phyloP scores from a whole-genome alignment of 139 green algal genomes.

The Desmodesmus armatus region DNA sequence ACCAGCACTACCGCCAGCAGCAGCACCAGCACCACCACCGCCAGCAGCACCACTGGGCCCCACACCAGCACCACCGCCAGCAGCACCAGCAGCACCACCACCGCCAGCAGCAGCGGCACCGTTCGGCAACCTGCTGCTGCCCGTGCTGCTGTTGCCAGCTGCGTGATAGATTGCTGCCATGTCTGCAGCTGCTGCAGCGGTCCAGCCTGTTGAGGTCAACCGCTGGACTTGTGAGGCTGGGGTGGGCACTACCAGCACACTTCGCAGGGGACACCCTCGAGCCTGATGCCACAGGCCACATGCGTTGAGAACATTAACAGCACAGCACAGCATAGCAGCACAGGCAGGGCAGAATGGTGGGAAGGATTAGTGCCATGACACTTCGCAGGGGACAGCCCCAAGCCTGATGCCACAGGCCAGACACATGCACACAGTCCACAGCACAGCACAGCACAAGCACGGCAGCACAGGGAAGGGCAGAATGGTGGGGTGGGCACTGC shows the following conservation, averaged over 20 bases:
- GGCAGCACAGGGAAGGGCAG: too few species aligned
- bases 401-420: neutral
- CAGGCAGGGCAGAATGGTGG: too few species aligned
- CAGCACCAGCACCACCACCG: too few species aligned
- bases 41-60: neutral
- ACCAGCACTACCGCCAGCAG: too few species aligned
- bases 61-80: neutral
- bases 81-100: neutral
- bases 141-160: neutral
- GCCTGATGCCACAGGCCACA: constrained; percentile 2
- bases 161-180: constrained; percentile 20
- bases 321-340: neutral
- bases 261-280: constrained; percentile 85
- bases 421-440: neutral
- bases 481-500: too few species aligned
- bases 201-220: constrained; percentile 36
- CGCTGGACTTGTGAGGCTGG: constrained; percentile 77
- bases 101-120: neutral
- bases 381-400: constrained; percentile 87
- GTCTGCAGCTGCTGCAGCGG: constrained; percentile 19
- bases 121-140: constrained; percentile 6
- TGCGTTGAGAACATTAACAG: neutral
- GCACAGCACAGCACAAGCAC: neutral
- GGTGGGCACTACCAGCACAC: constrained; percentile 66
- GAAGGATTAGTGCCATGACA: constrained; percentile 72